phyloP scores from a whole-genome alignment of 2,329 filamentous ascomycete genomes.

The Sphaceloma murrayae region DNA sequence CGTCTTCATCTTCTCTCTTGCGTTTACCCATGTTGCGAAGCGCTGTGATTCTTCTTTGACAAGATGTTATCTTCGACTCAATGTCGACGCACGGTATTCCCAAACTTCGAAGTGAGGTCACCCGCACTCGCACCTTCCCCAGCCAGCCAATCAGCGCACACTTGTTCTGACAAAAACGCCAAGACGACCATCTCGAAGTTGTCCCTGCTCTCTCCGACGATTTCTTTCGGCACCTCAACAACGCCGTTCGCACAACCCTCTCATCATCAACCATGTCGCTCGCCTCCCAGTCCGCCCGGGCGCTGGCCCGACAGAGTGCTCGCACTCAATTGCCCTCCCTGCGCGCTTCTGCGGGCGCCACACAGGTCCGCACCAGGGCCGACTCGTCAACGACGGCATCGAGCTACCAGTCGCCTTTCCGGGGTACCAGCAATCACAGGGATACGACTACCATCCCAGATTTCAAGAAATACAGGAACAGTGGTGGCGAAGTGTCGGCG shows the following conservation, averaged over 20 bases:
- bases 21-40: neutral
- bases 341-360: slow-evolving; percentile 33
- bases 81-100: neutral
- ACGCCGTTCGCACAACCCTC: slow-evolving; percentile 20
- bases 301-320: slow-evolving; percentile 39
- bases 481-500: slow-evolving; percentile 58
- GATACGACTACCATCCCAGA: slow-evolving; percentile 67
- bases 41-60: neutral
- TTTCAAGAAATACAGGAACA: slow-evolving; percentile 79
- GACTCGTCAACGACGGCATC: slow-evolving; percentile 32
- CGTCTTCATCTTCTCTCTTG: neutral
- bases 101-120: slow-evolving; percentile 4
- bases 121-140: neutral
- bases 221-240: slow-evolving; percentile 15
- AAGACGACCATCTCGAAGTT: slow-evolving; percentile 7
- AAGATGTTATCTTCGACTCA: neutral
- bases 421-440: slow-evolving; percentile 28
- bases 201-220: slow-evolving; percentile 14
- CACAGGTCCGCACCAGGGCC: slow-evolving; percentile 37
- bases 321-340: slow-evolving; percentile 39
- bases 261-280: slow-evolving; percentile 37
- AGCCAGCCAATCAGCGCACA: slow-evolving; percentile 4
- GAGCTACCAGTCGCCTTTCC: slow-evolving; percentile 48
- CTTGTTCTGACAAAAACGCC: slow-evolving; percentile 6
- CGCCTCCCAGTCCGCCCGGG: slow-evolving; percentile 38